Percentiles rank a stretch among this genome's conserved stretches.
These are phyloP conservation scores for Sugiyamaella pinicola DNA, from an alignment of 1,139 yeast genomes.

Conservation along the genomic window DNA sequence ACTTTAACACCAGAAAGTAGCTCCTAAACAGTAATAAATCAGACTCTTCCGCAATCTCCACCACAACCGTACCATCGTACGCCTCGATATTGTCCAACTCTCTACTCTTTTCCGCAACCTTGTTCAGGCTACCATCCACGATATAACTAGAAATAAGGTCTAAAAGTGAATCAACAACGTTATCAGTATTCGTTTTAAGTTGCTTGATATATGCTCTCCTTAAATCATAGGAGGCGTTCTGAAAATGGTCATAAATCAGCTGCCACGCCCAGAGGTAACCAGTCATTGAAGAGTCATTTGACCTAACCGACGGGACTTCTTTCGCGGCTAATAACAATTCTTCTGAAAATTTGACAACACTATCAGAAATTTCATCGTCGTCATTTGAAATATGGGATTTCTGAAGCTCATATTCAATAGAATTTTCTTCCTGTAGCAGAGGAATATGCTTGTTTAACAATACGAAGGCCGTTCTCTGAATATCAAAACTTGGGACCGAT, in stretches of 20 bases:
- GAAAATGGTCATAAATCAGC: slow-evolving; percentile 62
- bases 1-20: slow-evolving; percentile 57
- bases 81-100: slow-evolving; percentile 20
- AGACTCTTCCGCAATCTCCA: slow-evolving; percentile 39
- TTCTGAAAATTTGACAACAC: slow-evolving; percentile 32
- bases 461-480: slow-evolving; percentile 49
- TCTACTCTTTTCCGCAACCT: slow-evolving; percentile 18
- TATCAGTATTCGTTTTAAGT: slow-evolving; percentile 49
- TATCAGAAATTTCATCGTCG: slow-evolving; percentile 26
- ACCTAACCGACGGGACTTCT: slow-evolving; percentile 31
- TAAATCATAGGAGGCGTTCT: slow-evolving; percentile 63
- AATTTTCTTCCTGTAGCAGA: slow-evolving; percentile 43
- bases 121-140: slow-evolving; percentile 10
- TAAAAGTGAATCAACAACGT: slow-evolving; percentile 47
- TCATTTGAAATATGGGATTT: slow-evolving; percentile 38
- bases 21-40: slow-evolving; percentile 49
- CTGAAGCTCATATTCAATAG: slow-evolving; percentile 37
- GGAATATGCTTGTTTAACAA: slow-evolving; percentile 48
- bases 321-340: slow-evolving; percentile 39
- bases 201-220: slow-evolving; percentile 63
- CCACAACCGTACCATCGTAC: slow-evolving; percentile 20
- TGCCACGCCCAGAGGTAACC: slow-evolving; percentile 71
- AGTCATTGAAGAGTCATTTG: slow-evolving; percentile 8
- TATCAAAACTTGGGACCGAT: slow-evolving; percentile 31
- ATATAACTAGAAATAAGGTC: slow-evolving; percentile 29